Percentiles rank a stretch among this genome's conserved stretches.
Evolutionary conservation across 371 early-diverging fungal species (phyloP).

Genomic region (Amoeboaphelidium protococcarum): DNA sequence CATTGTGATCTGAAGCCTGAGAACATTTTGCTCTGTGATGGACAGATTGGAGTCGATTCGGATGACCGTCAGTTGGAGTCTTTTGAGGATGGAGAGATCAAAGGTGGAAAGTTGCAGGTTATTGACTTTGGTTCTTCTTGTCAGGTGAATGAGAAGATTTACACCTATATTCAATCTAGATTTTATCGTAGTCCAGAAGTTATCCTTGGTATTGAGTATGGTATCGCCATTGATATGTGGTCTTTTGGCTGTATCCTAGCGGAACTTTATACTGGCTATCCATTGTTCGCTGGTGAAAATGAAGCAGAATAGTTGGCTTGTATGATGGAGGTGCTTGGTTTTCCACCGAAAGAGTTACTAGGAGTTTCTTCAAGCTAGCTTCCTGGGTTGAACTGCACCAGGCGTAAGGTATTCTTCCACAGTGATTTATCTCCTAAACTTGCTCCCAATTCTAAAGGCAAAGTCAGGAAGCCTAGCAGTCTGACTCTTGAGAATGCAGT

Average conservation of each 20-base stretch:
- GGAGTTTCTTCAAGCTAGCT: conserved; percentile 44
- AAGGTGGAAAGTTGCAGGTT: conserved; percentile 42
- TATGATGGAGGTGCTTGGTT: conserved; percentile 73
- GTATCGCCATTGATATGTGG: conserved; percentile 96
- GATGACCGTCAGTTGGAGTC: too few relatives aligned
- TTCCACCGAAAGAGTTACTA: conserved; percentile 43
- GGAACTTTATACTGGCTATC: conserved; percentile 77
- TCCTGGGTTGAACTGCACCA: too few relatives aligned
- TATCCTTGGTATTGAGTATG: conserved; percentile 63
- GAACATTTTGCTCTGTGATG: conserved; percentile 54
- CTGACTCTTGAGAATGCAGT: conserved; percentile 41
- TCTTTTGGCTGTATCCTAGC: conserved; percentile 92
- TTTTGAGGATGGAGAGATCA: conserved; percentile 8
- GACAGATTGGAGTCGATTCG: too few relatives aligned
- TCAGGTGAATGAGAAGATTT: conserved; percentile 56
- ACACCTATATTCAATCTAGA: conserved; percentile 89
- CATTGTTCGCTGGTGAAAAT: conserved; percentile 86
- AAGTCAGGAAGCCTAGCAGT: conserved; percentile 43
- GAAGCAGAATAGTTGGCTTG: conserved; percentile 79
- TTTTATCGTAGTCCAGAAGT: conserved; percentile 96
- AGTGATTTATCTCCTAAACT: conserved; percentile 33
- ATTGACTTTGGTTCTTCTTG: conserved; percentile 96
- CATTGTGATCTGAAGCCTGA: conserved; percentile 98
- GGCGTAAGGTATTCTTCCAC: conserved; percentile 64
- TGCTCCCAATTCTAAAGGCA: conserved; percentile 60